phyloP scores from a whole-genome alignment of 1,139 yeast genomes.

The Debaryomyces nepalensis region DNA sequence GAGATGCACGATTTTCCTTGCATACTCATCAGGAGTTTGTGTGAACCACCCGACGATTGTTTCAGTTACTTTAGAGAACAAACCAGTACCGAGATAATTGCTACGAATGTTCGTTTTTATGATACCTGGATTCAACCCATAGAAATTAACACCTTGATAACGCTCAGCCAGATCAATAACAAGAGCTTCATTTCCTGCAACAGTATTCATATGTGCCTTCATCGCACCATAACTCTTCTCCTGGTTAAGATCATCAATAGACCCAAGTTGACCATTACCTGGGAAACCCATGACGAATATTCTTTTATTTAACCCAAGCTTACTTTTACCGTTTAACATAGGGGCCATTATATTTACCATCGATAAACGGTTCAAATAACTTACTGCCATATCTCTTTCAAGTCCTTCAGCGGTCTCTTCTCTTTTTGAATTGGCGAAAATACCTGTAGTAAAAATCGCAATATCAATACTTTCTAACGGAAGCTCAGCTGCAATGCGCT shows the following conservation, averaged over 20 bases:
- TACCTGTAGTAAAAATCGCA: constrained; percentile 39
- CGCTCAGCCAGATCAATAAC: constrained; percentile 25
- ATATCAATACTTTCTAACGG: constrained; percentile 25
- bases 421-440: constrained; percentile 30
- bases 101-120: constrained; percentile 35
- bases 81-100: constrained; percentile 30
- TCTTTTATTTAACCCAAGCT: constrained; percentile 25
- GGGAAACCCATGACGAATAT: constrained; percentile 42
- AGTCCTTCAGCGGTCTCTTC: constrained; percentile 37
- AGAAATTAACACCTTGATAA: constrained; percentile 24
- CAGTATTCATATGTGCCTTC: constrained; percentile 38
- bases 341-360: constrained; percentile 28
- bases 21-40: constrained; percentile 35
- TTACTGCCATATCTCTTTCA: constrained; percentile 40
- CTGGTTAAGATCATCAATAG: constrained; percentile 33
- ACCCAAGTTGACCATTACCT: constrained; percentile 33
- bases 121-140: constrained; percentile 42
- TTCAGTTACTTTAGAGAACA: constrained; percentile 27
- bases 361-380: constrained; percentile 34
- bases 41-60: constrained; percentile 29
- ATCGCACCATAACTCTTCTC: constrained; percentile 28
- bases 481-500: constrained; percentile 25
- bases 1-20: constrained; percentile 29
- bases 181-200: constrained; percentile 42
- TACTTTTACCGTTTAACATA: constrained; percentile 16